These are phyloP conservation scores for Cadophora luteo-olivacea DNA, from an alignment of 2,329 filamentous ascomycete species.

Conservation along the genomic window DNA sequence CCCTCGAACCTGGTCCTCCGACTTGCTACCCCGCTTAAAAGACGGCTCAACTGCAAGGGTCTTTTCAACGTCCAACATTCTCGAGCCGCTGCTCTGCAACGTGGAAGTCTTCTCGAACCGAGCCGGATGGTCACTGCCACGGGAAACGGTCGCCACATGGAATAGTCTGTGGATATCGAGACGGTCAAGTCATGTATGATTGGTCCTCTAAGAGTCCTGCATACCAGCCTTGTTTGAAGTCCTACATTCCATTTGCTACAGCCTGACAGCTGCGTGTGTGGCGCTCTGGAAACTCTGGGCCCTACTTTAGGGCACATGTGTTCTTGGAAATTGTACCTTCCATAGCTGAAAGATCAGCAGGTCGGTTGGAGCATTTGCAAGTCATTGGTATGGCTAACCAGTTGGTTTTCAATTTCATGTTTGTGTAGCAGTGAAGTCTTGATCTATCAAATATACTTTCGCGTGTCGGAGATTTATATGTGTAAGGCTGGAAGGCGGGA, in stretches of 20 bases:
- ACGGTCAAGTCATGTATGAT: background rate
- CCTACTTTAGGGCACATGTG: background rate
- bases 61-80: background rate
- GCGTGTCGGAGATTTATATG: slow-evolving; percentile 7
- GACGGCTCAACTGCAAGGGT: background rate
- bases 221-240: slow-evolving; percentile 12
- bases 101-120: slow-evolving; percentile 14
- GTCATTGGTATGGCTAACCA: background rate
- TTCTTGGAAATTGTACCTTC: background rate
- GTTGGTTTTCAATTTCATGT: background rate
- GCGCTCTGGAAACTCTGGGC: slow-evolving; percentile 1
- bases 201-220: slow-evolving; percentile 1
- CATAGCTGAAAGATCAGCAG: background rate
- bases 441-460: background rate
- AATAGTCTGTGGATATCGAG: background rate
- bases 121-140: slow-evolving; percentile 19
- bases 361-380: background rate
- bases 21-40: slow-evolving; percentile 15
- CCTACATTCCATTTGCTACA: background rate
- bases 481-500: background rate
- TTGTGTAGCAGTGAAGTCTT: background rate
- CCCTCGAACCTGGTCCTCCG: background rate
- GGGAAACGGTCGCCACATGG: slow-evolving; percentile 16
- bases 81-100: slow-evolving; percentile 6
- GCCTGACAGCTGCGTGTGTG: slow-evolving; percentile 1